phyloP scores from a whole-genome alignment of 257 asterid species.

The Solanum gandarillasii region DNA sequence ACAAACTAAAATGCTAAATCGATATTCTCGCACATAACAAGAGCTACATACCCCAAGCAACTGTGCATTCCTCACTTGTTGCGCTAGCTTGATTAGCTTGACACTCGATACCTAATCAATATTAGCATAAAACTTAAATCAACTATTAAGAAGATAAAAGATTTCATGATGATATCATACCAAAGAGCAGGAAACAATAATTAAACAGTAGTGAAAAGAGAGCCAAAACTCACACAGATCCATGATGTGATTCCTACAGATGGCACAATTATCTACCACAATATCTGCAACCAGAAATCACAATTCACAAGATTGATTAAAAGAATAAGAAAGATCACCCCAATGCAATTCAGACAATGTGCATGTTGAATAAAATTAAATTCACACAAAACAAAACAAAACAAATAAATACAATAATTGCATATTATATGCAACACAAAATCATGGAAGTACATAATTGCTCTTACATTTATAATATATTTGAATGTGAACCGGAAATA shows the following conservation, averaged over 20 bases:
- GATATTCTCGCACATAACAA: neutral
- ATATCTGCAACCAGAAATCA: conserved; percentile 47
- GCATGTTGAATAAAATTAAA: neutral
- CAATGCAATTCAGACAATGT: neutral
- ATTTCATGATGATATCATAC: neutral
- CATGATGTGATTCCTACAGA: conserved; percentile 95
- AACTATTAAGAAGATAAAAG: neutral
- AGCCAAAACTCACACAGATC: conserved; percentile 69
- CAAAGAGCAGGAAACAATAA: neutral
- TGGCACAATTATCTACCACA: conserved; percentile 92
- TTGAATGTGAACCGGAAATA: neutral
- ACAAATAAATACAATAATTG: neutral
- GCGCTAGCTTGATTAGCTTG: conserved; percentile 99
- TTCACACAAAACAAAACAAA: neutral
- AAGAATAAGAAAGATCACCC: neutral
- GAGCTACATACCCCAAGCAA: conserved; percentile 87
- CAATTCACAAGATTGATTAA: neutral
- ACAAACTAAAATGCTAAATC: neutral
- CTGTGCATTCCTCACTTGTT: conserved; percentile 96
- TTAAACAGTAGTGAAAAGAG: neutral
- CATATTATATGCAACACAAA: neutral
- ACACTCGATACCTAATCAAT: conserved; percentile 75
- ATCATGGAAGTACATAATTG: neutral
- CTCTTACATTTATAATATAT: neutral
- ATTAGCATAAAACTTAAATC: neutral